A percentile compares a stretch with the other conserved stretches of the same genome.
These are phyloP conservation scores for Alloteropsis semialata DNA, from an alignment of 176 grass and related monocot species.

Conservation along the genomic window DNA sequence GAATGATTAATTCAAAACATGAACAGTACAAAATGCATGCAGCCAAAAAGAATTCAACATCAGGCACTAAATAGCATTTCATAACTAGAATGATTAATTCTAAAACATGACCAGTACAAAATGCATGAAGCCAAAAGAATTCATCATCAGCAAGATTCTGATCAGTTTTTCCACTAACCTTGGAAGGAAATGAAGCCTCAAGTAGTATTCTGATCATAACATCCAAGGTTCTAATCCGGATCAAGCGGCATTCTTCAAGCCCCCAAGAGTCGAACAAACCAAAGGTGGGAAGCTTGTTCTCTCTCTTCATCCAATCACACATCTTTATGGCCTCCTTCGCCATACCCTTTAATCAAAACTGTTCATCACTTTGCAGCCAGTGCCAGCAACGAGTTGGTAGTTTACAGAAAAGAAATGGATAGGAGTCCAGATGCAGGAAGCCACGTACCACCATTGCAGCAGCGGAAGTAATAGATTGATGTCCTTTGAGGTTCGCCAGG, in stretches of 20 bases:
- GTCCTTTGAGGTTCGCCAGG: not conserved
- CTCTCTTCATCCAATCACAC: constrained; percentile 8
- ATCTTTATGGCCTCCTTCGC: too few relatives aligned
- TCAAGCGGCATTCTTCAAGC: not conserved
- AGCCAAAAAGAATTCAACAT: not conserved
- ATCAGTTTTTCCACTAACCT: not conserved
- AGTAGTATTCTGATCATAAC: not conserved
- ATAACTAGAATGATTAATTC: not conserved
- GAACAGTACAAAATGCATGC: not conserved
- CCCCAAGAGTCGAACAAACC: not conserved
- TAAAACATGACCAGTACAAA: not conserved
- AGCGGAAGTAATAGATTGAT: not conserved
- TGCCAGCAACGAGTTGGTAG: not conserved
- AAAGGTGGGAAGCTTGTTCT: not conserved
- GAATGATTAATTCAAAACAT: not conserved
- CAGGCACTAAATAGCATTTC: not conserved
- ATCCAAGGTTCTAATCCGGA: not conserved
- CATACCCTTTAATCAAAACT: not conserved
- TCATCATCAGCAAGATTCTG: not conserved
- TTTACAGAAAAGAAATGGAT: not conserved
- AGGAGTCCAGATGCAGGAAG: not conserved
- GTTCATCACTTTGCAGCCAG: not conserved
- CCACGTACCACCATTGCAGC: constrained; percentile 15
- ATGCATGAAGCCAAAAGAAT: not conserved
- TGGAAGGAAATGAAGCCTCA: not conserved